Evolutionary conservation across 192 early-diverging fungal species (phyloP), one percentile per base, ranked within the genome.

Genomic region (Ambispora gerdemannii): DNA sequence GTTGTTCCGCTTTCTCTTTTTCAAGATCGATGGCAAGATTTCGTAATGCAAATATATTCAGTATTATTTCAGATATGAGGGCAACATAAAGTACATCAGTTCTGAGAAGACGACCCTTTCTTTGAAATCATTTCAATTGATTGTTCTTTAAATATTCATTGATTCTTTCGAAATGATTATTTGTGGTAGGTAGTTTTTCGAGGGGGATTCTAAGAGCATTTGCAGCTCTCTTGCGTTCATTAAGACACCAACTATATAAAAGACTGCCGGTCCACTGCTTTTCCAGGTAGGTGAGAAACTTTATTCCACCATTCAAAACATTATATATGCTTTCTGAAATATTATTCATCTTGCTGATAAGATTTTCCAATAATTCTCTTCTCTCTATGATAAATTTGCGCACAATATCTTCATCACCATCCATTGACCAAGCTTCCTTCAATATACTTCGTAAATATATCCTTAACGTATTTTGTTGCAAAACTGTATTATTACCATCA

Each of bases 161-260:
- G 4, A 58, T 30, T 7, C 55, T 58, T 25, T 58, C 27, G 15
- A 31, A 30, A 3, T 58, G 55, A 15, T 58, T 58, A 25, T 58
- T 58, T 58, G 55, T 58, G 25, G 55, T 58, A 27, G 55, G 27
- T 25, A 58, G 19, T 25, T 58, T 58, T 58, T 58, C 25, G 3
- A 58, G 25, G 4, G 28, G 24, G 1, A 27, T 25, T 7, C 55
- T 30, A 25, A 58, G 24, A 28, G 17, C 19, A 24, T 58, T 58
- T 3, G 27, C 55, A 4, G 55, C 55, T 7, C 19, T 7, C 3
- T 30, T 58, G 25, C 27, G 4, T 58, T 30, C 25, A 58, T 58
- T 25, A 25, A 28, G 17, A 27, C 55, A 58, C 25, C 55, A 58
- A 15, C 55, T 25, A 58, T 25, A 25, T 25, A 25, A 25, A 25